Percentiles rank a stretch among this genome's conserved stretches.
These are phyloP conservation scores for Didymella sp. DNA, from an alignment of 2,329 filamentous ascomycete genomes.

Conservation along the genomic window DNA sequence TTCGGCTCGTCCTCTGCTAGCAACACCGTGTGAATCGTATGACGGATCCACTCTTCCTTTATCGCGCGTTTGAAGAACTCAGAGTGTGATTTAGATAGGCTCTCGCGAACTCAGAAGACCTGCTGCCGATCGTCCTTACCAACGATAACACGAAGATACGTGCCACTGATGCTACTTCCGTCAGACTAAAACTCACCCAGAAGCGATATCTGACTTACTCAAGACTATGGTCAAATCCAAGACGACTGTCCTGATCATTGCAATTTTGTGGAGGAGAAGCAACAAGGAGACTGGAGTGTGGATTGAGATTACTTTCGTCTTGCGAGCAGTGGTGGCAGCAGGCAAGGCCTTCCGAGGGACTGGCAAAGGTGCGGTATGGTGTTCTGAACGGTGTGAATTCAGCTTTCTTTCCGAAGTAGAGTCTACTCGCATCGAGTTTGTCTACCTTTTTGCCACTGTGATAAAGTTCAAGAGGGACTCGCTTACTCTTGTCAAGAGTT, in stretches of 20 bases:
- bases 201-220: background rate
- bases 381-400: background rate
- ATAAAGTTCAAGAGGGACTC: background rate
- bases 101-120: background rate
- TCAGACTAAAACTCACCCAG: background rate
- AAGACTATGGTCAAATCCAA: background rate
- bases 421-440: background rate
- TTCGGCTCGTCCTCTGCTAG: background rate
- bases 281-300: background rate
- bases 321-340: no score
- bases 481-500: background rate
- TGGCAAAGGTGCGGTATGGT: background rate
- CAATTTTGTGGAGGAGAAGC: background rate
- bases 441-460: background rate
- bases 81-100: background rate
- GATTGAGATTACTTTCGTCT: background rate
- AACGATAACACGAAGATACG: background rate
- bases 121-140: background rate
- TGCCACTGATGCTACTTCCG: background rate
- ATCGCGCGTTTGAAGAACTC: background rate
- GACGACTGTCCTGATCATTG: background rate
- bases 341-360: background rate
- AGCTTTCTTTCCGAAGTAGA: background rate
- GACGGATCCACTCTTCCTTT: background rate
- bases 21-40: background rate